Evolutionary conservation across 352 stramenopile species (phyloP).

Genomic region (Phytophthora pseudosyringae): DNA sequence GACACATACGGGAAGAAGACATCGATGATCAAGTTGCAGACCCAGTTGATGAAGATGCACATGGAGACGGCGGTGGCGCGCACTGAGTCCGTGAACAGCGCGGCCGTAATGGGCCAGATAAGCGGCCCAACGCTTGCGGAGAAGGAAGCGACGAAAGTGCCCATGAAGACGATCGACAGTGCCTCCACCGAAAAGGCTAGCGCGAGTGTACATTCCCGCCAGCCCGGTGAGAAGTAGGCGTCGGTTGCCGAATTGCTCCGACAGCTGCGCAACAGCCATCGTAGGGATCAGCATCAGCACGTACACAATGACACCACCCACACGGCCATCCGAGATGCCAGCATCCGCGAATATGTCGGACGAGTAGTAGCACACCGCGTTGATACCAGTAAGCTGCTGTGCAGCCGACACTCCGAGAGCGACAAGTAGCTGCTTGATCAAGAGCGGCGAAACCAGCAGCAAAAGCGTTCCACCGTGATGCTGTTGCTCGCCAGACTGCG

Average conservation of each 20-base stretch:
- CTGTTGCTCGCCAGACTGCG: conserved; percentile 5
- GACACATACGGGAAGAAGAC: conserved; percentile 64
- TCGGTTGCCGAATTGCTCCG: conserved; percentile 49
- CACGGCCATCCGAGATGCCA: conserved; percentile 50
- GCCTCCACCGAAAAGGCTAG: conserved; percentile 34
- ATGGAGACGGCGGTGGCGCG: conserved; percentile 50
- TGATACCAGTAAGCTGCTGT: conserved; percentile 67
- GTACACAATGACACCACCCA: conserved; percentile 42
- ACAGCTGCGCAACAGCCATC: conserved; percentile 33
- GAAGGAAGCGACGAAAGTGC: conserved; percentile 53
- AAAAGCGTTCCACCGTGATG: conserved; percentile 10
- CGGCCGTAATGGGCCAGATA: conserved; percentile 52
- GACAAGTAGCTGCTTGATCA: conserved; percentile 46
- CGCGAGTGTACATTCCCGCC: conserved; percentile 48
- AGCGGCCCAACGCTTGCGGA: conserved; percentile 56
- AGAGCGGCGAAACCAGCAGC: conserved; percentile 23
- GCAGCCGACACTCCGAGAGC: conserved; percentile 43
- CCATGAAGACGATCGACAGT: conserved; percentile 58
- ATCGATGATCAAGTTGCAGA: conserved; percentile 57
- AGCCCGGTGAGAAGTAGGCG: conserved; percentile 47
- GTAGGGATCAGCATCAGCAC: conserved; percentile 44
- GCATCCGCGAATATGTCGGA: conserved; percentile 60
- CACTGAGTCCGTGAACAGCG: conserved; percentile 63
- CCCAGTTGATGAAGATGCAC: conserved; percentile 58
- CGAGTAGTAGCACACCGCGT: conserved; percentile 71